Evolutionary conservation across 2,329 filamentous ascomycete genomes (phyloP).

Genomic region (Penicillium sp.): DNA sequence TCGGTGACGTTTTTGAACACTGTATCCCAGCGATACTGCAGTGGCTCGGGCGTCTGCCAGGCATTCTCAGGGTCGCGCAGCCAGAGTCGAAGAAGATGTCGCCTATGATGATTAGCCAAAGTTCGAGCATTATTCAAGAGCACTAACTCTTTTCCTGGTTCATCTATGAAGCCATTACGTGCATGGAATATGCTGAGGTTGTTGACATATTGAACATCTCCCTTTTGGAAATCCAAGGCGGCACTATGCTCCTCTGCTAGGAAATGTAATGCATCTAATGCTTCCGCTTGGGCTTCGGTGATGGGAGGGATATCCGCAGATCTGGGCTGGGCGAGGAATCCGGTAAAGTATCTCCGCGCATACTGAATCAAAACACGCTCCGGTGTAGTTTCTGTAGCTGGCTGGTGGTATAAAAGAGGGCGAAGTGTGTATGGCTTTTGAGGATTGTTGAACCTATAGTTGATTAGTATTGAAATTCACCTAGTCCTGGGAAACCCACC

Average conservation of each 20-base stretch:
- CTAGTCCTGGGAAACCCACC: constrained; percentile 30
- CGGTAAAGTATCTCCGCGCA: constrained; percentile 59
- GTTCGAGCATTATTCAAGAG: background rate
- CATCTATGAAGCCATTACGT: constrained; percentile 48
- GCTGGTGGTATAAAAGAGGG: constrained; percentile 53
- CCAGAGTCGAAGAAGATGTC: constrained; percentile 52
- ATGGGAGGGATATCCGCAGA: constrained; percentile 49
- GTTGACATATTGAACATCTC: constrained; percentile 55
- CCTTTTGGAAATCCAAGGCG: constrained; percentile 47
- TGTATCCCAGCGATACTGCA: constrained; percentile 42
- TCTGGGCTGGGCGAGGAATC: constrained; percentile 46
- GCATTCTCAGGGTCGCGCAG: constrained; percentile 49
- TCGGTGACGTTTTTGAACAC: constrained; percentile 42
- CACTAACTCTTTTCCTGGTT: constrained; percentile 38
- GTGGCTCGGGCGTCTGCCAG: constrained; percentile 44
- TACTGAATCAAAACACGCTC: constrained; percentile 63
- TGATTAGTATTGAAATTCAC: background rate
- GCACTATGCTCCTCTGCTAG: constrained; percentile 47
- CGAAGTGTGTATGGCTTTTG: constrained; percentile 49
- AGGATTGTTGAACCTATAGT: constrained; percentile 53
- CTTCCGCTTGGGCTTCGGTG: constrained; percentile 55
- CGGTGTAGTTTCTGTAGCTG: constrained; percentile 46
- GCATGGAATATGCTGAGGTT: constrained; percentile 56
- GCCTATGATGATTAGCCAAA: constrained; percentile 24
- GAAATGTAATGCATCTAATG: constrained; percentile 54